Conservation (phyloP, 2,329 filamentous ascomycete species). For the Aureobasidium sp. region DNA sequence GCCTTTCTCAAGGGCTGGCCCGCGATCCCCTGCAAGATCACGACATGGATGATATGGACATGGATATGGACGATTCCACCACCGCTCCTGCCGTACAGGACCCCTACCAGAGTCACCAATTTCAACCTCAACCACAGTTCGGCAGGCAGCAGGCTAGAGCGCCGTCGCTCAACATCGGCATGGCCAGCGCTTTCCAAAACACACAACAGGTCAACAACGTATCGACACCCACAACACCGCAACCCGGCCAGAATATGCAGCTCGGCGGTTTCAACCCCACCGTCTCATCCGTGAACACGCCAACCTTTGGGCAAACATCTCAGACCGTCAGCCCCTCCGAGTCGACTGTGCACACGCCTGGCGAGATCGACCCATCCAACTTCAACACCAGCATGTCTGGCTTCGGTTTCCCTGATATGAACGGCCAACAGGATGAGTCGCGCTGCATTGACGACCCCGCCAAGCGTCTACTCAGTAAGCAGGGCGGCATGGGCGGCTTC, state of each 20-base stretch:
- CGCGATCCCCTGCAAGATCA: conserved; percentile 13
- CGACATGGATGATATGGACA: conserved; percentile 57
- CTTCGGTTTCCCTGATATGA: conserved; percentile 39
- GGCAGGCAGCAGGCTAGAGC: conserved; percentile 47
- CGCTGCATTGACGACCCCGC: conserved; percentile 80
- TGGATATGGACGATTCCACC: conserved; percentile 89
- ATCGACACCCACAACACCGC: conserved; percentile 80
- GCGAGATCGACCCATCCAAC: conserved; percentile 55
- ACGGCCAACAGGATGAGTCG: conserved; percentile 46
- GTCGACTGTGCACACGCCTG: conserved; percentile 60
- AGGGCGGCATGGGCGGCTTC: conserved; percentile 53
- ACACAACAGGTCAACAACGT: conserved; percentile 68
- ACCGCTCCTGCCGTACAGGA: conserved; percentile 42
- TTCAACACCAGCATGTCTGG: conserved; percentile 28
- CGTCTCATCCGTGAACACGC: conserved; percentile 94
- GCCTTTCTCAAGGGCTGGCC: conserved; percentile 12
- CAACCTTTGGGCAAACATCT: conserved; percentile 67
- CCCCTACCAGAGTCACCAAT: conserved; percentile 28
- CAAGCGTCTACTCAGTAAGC: conserved; percentile 79
- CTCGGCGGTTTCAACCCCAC: conserved; percentile 82
- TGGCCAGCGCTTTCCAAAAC: conserved; percentile 57
- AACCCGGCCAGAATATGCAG: conserved; percentile 56
- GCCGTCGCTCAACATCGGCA: conserved; percentile 73
- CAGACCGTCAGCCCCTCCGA: conserved; percentile 54
- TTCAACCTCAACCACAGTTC: conserved; percentile 42